Base-by-base conservation (phyloP, 495 filamentous ascomycete genomes). In the Stereocaulon alpinum region DNA sequence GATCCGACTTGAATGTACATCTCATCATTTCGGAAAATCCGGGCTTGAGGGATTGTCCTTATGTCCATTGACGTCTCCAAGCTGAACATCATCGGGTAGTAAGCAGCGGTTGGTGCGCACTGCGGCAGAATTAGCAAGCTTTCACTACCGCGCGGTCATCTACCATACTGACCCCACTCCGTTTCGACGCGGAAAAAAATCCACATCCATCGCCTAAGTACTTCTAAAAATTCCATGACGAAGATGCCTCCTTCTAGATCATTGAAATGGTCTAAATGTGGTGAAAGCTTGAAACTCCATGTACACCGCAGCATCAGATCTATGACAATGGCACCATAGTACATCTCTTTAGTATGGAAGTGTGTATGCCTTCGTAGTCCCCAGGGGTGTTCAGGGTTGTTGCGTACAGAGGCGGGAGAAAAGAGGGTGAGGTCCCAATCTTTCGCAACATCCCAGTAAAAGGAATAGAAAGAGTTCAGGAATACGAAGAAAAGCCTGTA, bases 361-460 rank as follows among this genome's bases (percentile, higher is more conserved):
- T 84, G 80, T 20, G 87, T 80, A 37, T 84, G 78, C 20, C 81
- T 77, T 29, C 94, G 82, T 29, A 98, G 73, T 3, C 89, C 93
- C 62, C 79, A 95, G 1, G 89, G 83, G 63, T 91, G 76, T 10
- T 86, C 80, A 7, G 74, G 77, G 34, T 79, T 74, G 55, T 72
- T 72, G 34, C 80, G 74, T 40, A 75, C 73, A 24, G 75, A 69
- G 5, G 71, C 63, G 0, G 72, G 57, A 10, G 80, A 72, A 65
- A 97, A 88, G n/a, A 97, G 78, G 0, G 84, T 86, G 43, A 98
- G 76, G 64, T 97, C 93, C 93, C 93, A 98, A 76, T 98, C 93
- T 52, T 88, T 91, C 47, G 89, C 81, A 22, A 97, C 84, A 69
- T 98, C 93, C 93, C 93, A 98, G 77, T 92, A 98, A 78, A 96